Evolutionary conservation across 192 early-diverging fungal genomes (phyloP).

Genomic region (Endogone sp.): DNA sequence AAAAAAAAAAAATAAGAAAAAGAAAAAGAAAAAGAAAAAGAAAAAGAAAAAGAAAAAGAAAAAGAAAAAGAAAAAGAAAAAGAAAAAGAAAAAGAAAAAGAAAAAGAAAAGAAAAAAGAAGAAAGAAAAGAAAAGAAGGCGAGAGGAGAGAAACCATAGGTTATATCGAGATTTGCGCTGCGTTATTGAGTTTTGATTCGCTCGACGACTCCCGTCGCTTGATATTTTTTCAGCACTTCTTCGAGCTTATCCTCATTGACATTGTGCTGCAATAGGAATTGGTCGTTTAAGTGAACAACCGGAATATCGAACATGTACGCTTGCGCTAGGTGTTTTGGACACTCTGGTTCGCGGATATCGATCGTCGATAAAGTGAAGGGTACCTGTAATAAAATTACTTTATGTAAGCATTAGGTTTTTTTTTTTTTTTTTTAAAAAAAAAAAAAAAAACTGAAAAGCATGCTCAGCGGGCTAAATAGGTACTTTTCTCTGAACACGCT

Average conservation of each 20-base stretch:
- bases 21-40: too few species aligned
- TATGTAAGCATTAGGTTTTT: neutral
- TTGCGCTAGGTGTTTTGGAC: constrained; percentile 33
- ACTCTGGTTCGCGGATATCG: constrained; percentile 26
- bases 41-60: too few species aligned
- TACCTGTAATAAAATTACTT: constrained; percentile 6
- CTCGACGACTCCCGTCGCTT: constrained; percentile 15
- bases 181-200: neutral
- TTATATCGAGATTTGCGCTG: too few species aligned
- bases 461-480: neutral
- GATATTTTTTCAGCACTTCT: constrained; percentile 20
- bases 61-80: too few species aligned
- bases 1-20: too few species aligned
- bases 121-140: too few species aligned
- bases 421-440: too few species aligned
- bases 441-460: neutral
- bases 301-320: constrained; percentile 56
- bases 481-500: constrained; percentile 44
- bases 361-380: constrained; percentile 25
- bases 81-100: too few species aligned
- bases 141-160: too few species aligned
- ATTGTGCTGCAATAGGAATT: constrained; percentile 40
- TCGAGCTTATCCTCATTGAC: constrained; percentile 38
- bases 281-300: constrained; percentile 43
- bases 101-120: too few species aligned